Base-by-base conservation (phyloP, 2,329 filamentous ascomycete species). In the Fusarium sp. region DNA sequence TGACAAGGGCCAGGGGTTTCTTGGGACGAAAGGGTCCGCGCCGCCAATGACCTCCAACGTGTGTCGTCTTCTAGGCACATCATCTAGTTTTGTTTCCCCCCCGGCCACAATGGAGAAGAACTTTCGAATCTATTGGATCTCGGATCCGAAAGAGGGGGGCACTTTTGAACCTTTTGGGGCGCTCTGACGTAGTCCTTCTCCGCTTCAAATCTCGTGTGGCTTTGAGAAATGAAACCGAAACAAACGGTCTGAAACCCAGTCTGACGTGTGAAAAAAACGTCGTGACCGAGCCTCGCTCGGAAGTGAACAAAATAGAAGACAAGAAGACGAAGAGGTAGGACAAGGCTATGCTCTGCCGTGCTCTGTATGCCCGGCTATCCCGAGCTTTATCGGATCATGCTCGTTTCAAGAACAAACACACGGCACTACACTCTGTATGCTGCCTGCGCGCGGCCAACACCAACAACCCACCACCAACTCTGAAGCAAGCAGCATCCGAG, bases 381-480 rank as follows among this genome's bases (percentile, higher is more conserved):
- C 50, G 14, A 66, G 48, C 61, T 52, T 39, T n/a, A 35, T 70
- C 20, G 7, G 61, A 50, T 34, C 61, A 54, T 50, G 25, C 34
- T n/a, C 16, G 72, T 75, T 74, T 74, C 72, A 74, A 35, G 48
- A 73, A 57, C 52, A 75, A 73, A 73, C 72, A 74, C 37, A 57
- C 11, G 43, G 43, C 43, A 25, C 23, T 41, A 25, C 35, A 41
- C 27, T 30, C 7, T 30, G 27, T 30, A 30, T 32, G 30, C 8
- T 32, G 25, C 25, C 25, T 50, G 16, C 43, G 32, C n/a, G 43
- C 41, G 18, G 39, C 56, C 58, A 54, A 67, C 41, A 27, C n/a
- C 43, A 41, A 52, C 41, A 41, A 25, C 43, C 43, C 45, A 56
- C n/a, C 37, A 67, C 25, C 43, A 43, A 65, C 66, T 64, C 48